A percentile compares a stretch with the other conserved stretches of the same genome.
These are phyloP conservation scores for Syzygium oleosum DNA, from an alignment of 345 rosid species.

Conservation along the genomic window DNA sequence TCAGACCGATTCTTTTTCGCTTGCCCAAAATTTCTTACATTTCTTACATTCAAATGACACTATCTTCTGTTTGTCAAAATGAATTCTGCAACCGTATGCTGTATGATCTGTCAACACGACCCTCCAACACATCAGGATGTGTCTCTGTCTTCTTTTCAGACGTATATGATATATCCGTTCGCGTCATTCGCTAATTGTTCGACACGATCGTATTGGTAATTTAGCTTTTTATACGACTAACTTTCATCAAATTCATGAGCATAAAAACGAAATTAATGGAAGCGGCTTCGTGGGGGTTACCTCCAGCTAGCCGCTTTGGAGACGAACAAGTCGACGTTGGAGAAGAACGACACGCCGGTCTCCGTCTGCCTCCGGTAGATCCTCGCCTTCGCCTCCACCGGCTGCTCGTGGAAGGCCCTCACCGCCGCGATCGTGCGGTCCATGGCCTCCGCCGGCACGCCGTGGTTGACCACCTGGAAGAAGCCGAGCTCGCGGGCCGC, in stretches of 20 bases:
- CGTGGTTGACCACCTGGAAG: conserved; percentile 43
- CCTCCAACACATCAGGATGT: background rate
- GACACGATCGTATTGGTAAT: background rate
- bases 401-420: conserved; percentile 18
- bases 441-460: conserved; percentile 24
- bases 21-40: background rate
- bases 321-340: conserved; percentile 32
- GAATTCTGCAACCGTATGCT: background rate
- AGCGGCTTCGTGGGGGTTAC: background rate
- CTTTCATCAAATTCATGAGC: background rate
- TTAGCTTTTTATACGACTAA: background rate
- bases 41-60: no score
- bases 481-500: conserved; percentile 29
- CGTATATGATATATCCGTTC: background rate
- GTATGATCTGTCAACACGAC: background rate
- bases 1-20: background rate
- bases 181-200: background rate
- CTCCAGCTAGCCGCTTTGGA: conserved; percentile 66
- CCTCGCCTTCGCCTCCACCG: conserved; percentile 23
- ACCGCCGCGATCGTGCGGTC: conserved; percentile 17
- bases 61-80: background rate
- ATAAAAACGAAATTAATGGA: background rate
- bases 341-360: conserved; percentile 23
- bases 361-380: conserved; percentile 11
- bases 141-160: background rate